Base-by-base conservation (phyloP, 345 rosid species). In the Linum trigynum region DNA sequence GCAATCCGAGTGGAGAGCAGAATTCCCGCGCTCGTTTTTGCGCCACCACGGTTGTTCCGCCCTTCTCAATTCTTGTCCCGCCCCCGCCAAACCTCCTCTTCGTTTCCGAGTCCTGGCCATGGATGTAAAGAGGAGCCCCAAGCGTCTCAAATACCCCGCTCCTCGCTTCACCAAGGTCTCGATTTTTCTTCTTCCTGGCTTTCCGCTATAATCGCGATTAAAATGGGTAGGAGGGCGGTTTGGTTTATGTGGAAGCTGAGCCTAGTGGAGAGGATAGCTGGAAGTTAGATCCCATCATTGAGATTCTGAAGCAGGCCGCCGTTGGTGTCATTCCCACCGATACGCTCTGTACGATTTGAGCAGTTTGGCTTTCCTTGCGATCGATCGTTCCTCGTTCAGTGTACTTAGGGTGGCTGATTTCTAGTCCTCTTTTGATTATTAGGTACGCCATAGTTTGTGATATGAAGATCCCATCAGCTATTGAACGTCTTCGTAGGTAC, bases 291-390 rank as follows among this genome's bases (percentile, higher is more conserved):
- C 82, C 89, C 2, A 76, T 89, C 14, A 61, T 87, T 51, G 80
- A 86, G 8, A 88, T 89, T 59, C 70, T 92, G 78, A 89, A 83
- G 39, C 70, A 82, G 74, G 97, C 94, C 74, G 98, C 97, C 71
- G 97, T 92, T 61, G 98, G 97, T 35, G 90, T 89, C 69, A 84
- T 92, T 64, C 97, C 98, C 63, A 92, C 98, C 15, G 98, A 92
- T 55, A 89, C 97, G n/a, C n/a, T 2, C 74, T 87, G 89, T 92
- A 79, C 65, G 78, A 23, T 41, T 10, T 56, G 15, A 39, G 4
- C 53, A 48, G 14, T 39, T 35, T 3, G 0, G n/a, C 61, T 5
- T 43, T 65, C 3, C 38, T n/a, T n/a, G n/a, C n/a, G n/a, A n/a
- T n/a, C n/a, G n/a, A n/a, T n/a, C n/a, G n/a, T n/a, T n/a, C 38